phyloP scores from a whole-genome alignment of 495 filamentous ascomycete genomes.

The Penicillium taxi region DNA sequence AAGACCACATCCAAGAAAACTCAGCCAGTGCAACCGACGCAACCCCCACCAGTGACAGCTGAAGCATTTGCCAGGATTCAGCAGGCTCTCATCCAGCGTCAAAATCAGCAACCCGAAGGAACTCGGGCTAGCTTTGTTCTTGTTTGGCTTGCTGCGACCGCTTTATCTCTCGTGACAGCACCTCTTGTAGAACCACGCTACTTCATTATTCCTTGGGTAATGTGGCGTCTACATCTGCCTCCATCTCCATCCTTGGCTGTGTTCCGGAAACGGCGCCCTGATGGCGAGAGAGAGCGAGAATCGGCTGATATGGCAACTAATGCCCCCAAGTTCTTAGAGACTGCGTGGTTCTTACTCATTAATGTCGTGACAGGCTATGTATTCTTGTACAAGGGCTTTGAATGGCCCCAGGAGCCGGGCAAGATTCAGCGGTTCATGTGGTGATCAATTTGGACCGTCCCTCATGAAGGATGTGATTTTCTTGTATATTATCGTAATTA shows the following conservation, averaged over 20 bases:
- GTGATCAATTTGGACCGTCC: conserved; percentile 35
- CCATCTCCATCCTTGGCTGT: conserved; percentile 27
- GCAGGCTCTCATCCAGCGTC: conserved; percentile 28
- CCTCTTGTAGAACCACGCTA: conserved; percentile 92
- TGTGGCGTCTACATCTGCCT: conserved; percentile 81
- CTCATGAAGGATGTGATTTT: too few species aligned
- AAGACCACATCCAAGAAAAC: conserved; percentile 22
- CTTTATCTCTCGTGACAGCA: conserved; percentile 73
- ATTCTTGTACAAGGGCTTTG: conserved; percentile 72
- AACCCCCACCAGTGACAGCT: conserved; percentile 20
- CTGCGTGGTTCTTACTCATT: conserved; percentile 64
- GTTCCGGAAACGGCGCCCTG: conserved; percentile 17
- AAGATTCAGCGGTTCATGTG: conserved; percentile 90
- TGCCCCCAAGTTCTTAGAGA: conserved; percentile 57
- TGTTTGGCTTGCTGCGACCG: conserved; percentile 63
- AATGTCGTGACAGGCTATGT: conserved; percentile 70
- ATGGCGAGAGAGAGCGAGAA: conserved; percentile 19
- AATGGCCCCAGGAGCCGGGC: conserved; percentile 73
- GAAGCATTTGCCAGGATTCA: conserved; percentile 30
- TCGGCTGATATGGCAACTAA: conserved; percentile 26
- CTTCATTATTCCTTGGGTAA: conserved; percentile 89
- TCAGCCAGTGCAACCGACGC: background rate
- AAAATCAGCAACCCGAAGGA: conserved; percentile 20
- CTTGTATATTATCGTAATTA: too few species aligned
- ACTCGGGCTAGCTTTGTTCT: conserved; percentile 48